Evolutionary conservation across 2,329 filamentous ascomycete genomes (phyloP).

Genomic region (Colletotrichum graminicola): DNA sequence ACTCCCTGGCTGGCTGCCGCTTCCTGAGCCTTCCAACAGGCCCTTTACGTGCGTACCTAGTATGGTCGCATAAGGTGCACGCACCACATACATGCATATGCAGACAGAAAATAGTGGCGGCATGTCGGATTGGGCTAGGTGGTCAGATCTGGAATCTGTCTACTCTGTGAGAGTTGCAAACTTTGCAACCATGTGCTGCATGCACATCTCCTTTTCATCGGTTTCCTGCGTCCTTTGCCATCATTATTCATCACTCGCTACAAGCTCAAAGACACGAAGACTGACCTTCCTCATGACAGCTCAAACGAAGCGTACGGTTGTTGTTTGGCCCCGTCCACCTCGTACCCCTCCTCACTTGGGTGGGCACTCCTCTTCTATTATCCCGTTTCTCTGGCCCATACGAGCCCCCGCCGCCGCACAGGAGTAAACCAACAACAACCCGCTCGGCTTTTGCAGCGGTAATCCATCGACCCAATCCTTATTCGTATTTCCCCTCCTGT

Average conservation of each 20-base stretch:
- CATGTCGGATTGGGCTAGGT: not conserved
- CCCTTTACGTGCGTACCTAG: conserved; percentile 24
- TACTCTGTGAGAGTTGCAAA: not conserved
- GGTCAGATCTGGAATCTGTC: not conserved
- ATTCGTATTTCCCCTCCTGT: not conserved
- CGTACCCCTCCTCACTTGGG: not conserved
- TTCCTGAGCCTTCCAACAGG: conserved; percentile 10
- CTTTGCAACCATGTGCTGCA: not conserved
- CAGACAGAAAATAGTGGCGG: conserved; percentile 8
- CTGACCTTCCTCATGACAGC: not conserved
- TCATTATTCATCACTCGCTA: not conserved
- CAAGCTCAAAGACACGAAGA: not conserved
- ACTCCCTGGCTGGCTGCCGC: conserved; percentile 20
- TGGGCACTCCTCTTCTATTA: not conserved
- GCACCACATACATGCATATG: conserved; percentile 16
- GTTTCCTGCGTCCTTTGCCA: conserved; percentile 27
- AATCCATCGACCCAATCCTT: conserved; percentile 1
- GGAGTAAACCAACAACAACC: conserved; percentile 22
- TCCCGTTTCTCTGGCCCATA: conserved; percentile 7
- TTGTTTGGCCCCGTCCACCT: conserved; percentile 4
- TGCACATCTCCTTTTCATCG: conserved; percentile 3
- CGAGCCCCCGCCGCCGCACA: conserved; percentile 26
- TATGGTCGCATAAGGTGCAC: conserved; percentile 9
- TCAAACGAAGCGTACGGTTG: not conserved
- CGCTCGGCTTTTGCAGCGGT: conserved; percentile 10